Evolutionary conservation across 2,329 filamentous ascomycete species (phyloP).

Genomic region (Ascosphaera acerosa): DNA sequence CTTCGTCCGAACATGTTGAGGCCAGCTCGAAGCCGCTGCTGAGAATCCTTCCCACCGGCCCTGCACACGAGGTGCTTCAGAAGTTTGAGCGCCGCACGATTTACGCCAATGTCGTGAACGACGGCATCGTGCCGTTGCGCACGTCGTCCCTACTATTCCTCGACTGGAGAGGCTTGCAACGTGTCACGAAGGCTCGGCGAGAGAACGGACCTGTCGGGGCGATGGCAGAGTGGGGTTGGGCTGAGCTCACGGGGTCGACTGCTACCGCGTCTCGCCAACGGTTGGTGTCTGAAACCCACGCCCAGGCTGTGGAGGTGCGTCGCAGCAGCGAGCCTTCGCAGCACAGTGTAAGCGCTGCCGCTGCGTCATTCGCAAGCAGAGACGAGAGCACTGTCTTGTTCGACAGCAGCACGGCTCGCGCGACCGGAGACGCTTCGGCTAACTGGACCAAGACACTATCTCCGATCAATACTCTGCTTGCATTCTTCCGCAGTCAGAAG

Average conservation of each 20-base stretch:
- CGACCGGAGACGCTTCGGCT: slow-evolving; percentile 3
- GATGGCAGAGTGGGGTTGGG: slow-evolving; percentile 82
- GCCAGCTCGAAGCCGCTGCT: slow-evolving; percentile 72
- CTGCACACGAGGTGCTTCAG: slow-evolving; percentile 62
- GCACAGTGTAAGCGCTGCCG: slow-evolving; percentile 5
- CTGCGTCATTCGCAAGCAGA: slow-evolving; percentile 2
- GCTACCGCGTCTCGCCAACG: slow-evolving; percentile 21
- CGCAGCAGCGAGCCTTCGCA: slow-evolving; percentile 7
- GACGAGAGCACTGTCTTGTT: slow-evolving; percentile 3
- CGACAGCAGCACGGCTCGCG: slow-evolving; percentile 4
- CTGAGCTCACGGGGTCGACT: slow-evolving; percentile 54
- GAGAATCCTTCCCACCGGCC: slow-evolving; percentile 70
- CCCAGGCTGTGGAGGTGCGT: slow-evolving; percentile 8
- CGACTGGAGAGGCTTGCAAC: slow-evolving; percentile 82
- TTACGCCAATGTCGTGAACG: slow-evolving; percentile 94
- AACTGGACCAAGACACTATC: slow-evolving; percentile 9
- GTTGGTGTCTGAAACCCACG: slow-evolving; percentile 5
- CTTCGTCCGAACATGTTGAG: slow-evolving; percentile 27
- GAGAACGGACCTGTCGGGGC: slow-evolving; percentile 85
- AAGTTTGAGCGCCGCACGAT: slow-evolving; percentile 79
- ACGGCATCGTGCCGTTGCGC: slow-evolving; percentile 81
- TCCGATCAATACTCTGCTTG: slow-evolving; percentile 39
- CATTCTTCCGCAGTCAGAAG: slow-evolving; percentile 40
- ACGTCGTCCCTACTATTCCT: slow-evolving; percentile 93
- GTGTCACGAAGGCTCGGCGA: slow-evolving; percentile 79